Conservation (phyloP, 805 yeast genomes). For the Priceomyces haplophilus region DNA sequence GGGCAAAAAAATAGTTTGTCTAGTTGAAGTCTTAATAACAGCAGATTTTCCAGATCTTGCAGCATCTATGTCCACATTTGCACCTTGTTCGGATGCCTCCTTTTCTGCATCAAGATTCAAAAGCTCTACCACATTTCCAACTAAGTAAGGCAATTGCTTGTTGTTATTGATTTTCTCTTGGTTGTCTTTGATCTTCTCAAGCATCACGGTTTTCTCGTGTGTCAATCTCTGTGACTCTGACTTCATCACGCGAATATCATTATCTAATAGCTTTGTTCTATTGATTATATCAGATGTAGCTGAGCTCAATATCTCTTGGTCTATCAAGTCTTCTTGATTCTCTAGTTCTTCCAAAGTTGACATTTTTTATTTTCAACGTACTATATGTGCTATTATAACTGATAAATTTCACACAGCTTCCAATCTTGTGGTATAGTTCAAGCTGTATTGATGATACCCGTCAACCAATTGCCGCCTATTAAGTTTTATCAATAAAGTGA, state of each 20-base stretch:
- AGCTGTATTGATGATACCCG: background rate
- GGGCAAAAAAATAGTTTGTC: conserved; percentile 96
- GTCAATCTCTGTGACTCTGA: conserved; percentile 86
- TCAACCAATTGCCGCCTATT: background rate
- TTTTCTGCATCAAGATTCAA: conserved; percentile 83
- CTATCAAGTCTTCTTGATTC: conserved; percentile 59
- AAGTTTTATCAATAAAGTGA: background rate
- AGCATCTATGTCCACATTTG: conserved; percentile 90
- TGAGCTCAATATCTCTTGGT: conserved; percentile 73
- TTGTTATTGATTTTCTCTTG: conserved; percentile 94
- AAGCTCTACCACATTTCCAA: conserved; percentile 93
- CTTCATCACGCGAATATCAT: conserved; percentile 91
- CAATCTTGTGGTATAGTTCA: background rate
- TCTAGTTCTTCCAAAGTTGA: conserved; percentile 84
- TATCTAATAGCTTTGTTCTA: conserved; percentile 84
- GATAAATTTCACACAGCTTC: background rate
- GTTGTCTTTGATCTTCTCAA: conserved; percentile 91
- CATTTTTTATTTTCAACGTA: conserved; percentile 39
- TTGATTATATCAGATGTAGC: conserved; percentile 81
- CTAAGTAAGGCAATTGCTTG: conserved; percentile 91
- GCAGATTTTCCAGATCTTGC: conserved; percentile 95
- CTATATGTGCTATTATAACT: background rate
- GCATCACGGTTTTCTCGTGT: conserved; percentile 91
- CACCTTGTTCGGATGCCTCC: conserved; percentile 86
- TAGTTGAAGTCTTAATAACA: conserved; percentile 93